Base-by-base conservation (phyloP, 2,329 filamentous ascomycete genomes). In the Botrytis tulipae region DNA sequence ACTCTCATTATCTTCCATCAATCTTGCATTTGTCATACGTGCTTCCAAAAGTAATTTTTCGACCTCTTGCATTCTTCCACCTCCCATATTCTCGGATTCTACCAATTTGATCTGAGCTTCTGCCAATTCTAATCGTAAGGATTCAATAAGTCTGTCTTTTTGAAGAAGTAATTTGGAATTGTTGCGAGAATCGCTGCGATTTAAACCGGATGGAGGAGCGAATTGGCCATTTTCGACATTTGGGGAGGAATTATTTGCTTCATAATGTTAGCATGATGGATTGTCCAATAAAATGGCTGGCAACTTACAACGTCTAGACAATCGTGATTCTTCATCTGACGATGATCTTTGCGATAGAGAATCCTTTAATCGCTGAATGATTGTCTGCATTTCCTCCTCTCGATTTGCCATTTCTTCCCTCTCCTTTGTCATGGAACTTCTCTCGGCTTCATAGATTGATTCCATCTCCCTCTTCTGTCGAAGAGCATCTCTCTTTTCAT, bases 1-100 rank as follows among this genome's bases (percentile, higher is more conserved):
- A 83, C 94, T 97, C 83, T 99, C 96, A 80, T 98, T 98, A 83
- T 99, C 96, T 84, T 99, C 96, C 93, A 98, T 96, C 76, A 99
- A 86, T 63, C 95, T 90, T 73, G 96, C 96, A 81, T 98, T 99
- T 77, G 94, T 92, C 92, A 98, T 96, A 79, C 95, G 93, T 57
- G 94, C 92, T 81, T 98, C 95, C 83, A 98, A 90, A 70, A 98
- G 88, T 76, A 93, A 89, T 78, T 92, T 92, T 84, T 98, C 95
- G n/a, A 98, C 88, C 82, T 97, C 94, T 77, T 93, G 92, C 80
- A 97, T 85, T 42, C 93, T 91, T 63, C 94, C 94, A 71, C 95
- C 95, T 70, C 94, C 95, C 82, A 93, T 90, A 82, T 98, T 97
- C 83, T 98, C 95, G 72, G 96, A 91, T 82, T 98, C 95, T 42